Percentiles rank a stretch among this genome's conserved stretches.
Evolutionary conservation across 176 grass and related monocot genomes (phyloP).

Genomic region (Sorghum bicolor): Sorghum_bicolor_NCBIv3 NC_012878.2:55985501-55986000

Average conservation of each 20-base stretch:
- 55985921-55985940: slow-evolving; percentile 17
- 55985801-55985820: neutral
- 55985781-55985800: neutral
- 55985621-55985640: neutral
- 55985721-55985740: neutral
- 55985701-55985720: neutral
- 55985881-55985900: slow-evolving; percentile 10
- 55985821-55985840: slow-evolving; percentile 19
- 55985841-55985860: neutral
- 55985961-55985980: neutral
- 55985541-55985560: slow-evolving; percentile 7
- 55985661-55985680: slow-evolving; percentile 1
- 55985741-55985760: neutral
- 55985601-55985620: neutral
- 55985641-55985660: neutral
- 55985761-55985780: neutral
- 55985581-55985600: neutral
- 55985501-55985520: neutral
- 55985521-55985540: neutral
- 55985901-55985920: neutral
- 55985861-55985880: slow-evolving; percentile 1
- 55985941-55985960: slow-evolving; percentile 10
- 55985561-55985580: neutral
- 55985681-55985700: neutral
- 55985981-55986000: neutral